These are phyloP conservation scores for Paraphaeosphaeria sporulosa DNA, from an alignment of 2,329 filamentous ascomycete genomes.

Conservation along the genomic window DNA sequence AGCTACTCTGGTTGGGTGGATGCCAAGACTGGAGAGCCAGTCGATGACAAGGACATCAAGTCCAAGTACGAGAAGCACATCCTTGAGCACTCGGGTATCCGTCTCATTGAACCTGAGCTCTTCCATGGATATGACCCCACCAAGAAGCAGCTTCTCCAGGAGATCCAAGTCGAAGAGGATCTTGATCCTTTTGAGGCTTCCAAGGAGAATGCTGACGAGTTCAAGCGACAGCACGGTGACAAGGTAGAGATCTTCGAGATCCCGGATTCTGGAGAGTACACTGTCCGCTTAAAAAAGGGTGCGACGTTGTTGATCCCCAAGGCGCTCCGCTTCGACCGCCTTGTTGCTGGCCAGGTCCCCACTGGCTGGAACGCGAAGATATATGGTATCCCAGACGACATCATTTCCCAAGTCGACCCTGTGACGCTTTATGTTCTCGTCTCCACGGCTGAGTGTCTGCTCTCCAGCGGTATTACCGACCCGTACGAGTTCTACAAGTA, in stretches of 20 bases:
- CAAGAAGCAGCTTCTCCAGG: slow-evolving; percentile 97
- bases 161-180: slow-evolving; percentile 96
- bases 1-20: slow-evolving; percentile 98
- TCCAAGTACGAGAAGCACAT: slow-evolving; percentile 97
- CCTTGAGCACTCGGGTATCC: slow-evolving; percentile 95
- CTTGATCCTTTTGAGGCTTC: slow-evolving; percentile 96
- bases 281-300: slow-evolving; percentile 93
- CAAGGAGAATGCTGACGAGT: slow-evolving; percentile 96
- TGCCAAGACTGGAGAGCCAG: slow-evolving; percentile 89
- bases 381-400: slow-evolving; percentile 96
- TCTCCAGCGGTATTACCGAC: slow-evolving; percentile 94
- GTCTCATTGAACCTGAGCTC: slow-evolving; percentile 95
- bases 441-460: slow-evolving; percentile 87
- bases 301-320: slow-evolving; percentile 96
- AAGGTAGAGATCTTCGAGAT: slow-evolving; percentile 98
- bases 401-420: slow-evolving; percentile 95
- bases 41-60: slow-evolving; percentile 98
- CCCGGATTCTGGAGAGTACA: slow-evolving; percentile 90
- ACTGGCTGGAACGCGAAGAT: slow-evolving; percentile 97
- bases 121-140: slow-evolving; percentile 97
- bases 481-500: slow-evolving; percentile 99
- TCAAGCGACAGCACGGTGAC: slow-evolving; percentile 95
- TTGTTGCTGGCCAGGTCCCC: slow-evolving; percentile 95
- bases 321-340: slow-evolving; percentile 93
- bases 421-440: slow-evolving; percentile 96